Evolutionary conservation across 257 asterid genomes (phyloP), one percentile per base, ranked within the genome.

Genomic region (Anisodus acutangulus): DNA sequence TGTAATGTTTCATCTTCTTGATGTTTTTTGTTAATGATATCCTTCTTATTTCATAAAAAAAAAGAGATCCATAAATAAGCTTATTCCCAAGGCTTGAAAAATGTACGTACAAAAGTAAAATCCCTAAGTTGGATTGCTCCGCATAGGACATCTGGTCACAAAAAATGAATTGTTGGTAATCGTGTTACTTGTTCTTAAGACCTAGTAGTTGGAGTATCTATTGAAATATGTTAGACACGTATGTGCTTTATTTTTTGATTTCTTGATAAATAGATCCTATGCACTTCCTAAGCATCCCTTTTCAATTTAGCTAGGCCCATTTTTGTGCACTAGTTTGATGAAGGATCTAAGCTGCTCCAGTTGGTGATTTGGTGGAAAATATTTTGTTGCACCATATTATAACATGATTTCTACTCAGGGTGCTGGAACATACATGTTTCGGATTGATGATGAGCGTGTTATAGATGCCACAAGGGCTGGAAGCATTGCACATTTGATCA

Each of bases 351-450:
- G 49, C 47, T 53, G 82, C 82, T 58, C 19, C 47, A 54, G 19
- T 26, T 78, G 47, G 22, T 53, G 37, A 15, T 13, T 53, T 53
- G 63, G 22, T 53, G 12, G 66, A 47, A 68, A 72, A 49, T 57
- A 37, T 57, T 16, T 82, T 68, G 69, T 68, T 66, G 31, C 79
- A 12, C 69, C 41, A 31, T 5, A 82, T 51, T 12, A 54, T 68
- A 37, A 55, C 67, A 51, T 53, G 82, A 0, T 86, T 82, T 87
- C 39, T 79, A 31, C 71, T 85, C 94, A 97, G 99, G 99, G 99
- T 83, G 99, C 99, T 88, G 99, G 99, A 86, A 97, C 99, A 47
- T 97, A 97, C 88, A 95, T 97, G 99, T 97, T 97, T 74, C 91
- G 98, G 70, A 90, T 97, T 82, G 97, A 93, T 87, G 98, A 95